Evolutionary conservation across 257 asterid species (phyloP), one percentile per base, ranked within the genome.

Genomic region (Capsicum pubescens): DNA sequence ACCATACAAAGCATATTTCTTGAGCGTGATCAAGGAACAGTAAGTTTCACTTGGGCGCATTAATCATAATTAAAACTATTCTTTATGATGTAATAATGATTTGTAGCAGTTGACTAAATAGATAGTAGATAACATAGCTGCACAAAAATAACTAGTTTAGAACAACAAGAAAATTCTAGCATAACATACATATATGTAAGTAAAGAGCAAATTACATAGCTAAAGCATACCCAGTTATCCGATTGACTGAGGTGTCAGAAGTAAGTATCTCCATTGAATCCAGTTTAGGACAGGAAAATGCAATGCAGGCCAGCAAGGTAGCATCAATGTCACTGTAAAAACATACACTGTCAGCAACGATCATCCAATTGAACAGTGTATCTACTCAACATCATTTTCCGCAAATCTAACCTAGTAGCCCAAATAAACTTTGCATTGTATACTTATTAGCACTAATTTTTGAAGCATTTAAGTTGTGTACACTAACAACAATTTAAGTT

Each of bases 271-370:
- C 99, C 91, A 95, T 42, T 9, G 93, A 86, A 87, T 93, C 94
- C 92, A 97, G 87, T 86, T 91, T 89, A 48, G 97, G 97, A 87
- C 99, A 95, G 36, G 99, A 94, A 87, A 97, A 97, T 39, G 98
- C 99, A 85, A 95, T 88, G 92, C 99, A 95, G 66, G 99, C 99
- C 82, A 95, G 88, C 91, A 92, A 66, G 7, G 97, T 97, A 79
- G 98, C 91, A 91, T 95, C 99, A 54, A 95, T 76, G 87, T 92
- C 95, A 84, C 99, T 97, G 97, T 90, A 88, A 89, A 89, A 88
- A 83, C 84, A 87, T 83, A 79, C 86, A 84, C 59, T 83, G 4
- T 52, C 21, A 76, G 48, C 15, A 76, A 52, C 21, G 52, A 52
- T 76, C 48, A 0, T 52, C 17, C 63, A 26, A 76, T 9, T 14